Conservation (phyloP, 805 yeast genomes). For the Candida anglica region DNA sequence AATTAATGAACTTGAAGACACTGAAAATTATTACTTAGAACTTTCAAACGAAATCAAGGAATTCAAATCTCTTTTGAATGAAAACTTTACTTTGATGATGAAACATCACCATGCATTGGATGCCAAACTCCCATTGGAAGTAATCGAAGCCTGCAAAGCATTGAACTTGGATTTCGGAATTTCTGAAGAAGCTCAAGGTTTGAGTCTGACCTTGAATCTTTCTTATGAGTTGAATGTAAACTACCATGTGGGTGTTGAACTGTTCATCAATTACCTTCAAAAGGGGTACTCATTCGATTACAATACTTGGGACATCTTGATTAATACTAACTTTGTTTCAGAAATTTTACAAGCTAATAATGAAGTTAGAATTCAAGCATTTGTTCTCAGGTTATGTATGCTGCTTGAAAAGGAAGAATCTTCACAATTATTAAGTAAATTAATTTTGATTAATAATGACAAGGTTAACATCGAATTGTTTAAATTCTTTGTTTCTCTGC, state of each 20-base stretch:
- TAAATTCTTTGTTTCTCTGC: constrained; percentile 11
- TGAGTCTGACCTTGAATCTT: constrained; percentile 19
- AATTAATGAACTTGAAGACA: constrained; percentile 33
- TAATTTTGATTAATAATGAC: constrained; percentile 20
- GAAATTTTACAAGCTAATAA: constrained; percentile 14
- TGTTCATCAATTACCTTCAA: constrained; percentile 23
- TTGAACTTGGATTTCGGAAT: constrained; percentile 1
- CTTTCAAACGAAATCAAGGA: constrained; percentile 17
- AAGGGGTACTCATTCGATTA: constrained; percentile 28
- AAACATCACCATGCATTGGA: neutral
- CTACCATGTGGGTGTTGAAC: constrained; percentile 18
- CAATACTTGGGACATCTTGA: constrained; percentile 27
- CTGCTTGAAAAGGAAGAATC: constrained; percentile 11
- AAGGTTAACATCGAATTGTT: constrained; percentile 19
- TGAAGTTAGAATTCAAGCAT: constrained; percentile 12
- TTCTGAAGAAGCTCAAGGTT: constrained; percentile 1
- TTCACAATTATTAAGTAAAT: constrained; percentile 8
- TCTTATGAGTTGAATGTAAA: constrained; percentile 23
- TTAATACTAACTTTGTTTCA: constrained; percentile 23
- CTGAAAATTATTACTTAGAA: constrained; percentile 34
- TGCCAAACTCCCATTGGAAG: constrained; percentile 1
- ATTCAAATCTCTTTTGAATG: constrained; percentile 15
- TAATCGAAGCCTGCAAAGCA: constrained; percentile 8
- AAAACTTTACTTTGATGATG: constrained; percentile 10
- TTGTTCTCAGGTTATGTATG: constrained; percentile 19